Evolutionary conservation across 768 basidiomycete genomes (phyloP).

Genomic region (Russula dissimulans): DNA sequence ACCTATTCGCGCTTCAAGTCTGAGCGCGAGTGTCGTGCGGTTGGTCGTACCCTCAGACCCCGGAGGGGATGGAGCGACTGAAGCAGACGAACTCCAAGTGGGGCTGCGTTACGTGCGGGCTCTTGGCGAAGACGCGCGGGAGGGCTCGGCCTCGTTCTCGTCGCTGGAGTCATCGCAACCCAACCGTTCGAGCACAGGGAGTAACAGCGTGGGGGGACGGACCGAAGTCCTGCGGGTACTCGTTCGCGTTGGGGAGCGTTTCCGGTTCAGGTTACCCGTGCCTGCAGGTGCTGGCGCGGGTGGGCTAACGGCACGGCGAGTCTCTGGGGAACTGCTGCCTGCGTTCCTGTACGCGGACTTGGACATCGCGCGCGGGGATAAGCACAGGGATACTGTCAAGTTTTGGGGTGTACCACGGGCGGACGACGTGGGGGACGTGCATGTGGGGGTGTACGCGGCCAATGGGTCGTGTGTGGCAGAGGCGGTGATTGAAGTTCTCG

Average conservation of each 20-base stretch:
- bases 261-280: conserved; percentile 19
- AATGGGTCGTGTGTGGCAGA: conserved; percentile 15
- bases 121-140: conserved; percentile 46
- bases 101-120: conserved; percentile 65
- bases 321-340: conserved; percentile 13
- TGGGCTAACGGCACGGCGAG: conserved; percentile 8
- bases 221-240: conserved; percentile 17
- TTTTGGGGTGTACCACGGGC: conserved; percentile 20
- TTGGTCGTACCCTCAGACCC: neutral
- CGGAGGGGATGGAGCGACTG: conserved; percentile 23
- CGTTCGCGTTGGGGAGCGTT: conserved; percentile 19
- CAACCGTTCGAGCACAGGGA: conserved; percentile 24
- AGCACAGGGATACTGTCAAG: conserved; percentile 17
- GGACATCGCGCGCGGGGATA: conserved; percentile 10
- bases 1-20: conserved; percentile 41
- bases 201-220: neutral
- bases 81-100: conserved; percentile 57
- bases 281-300: conserved; percentile 1
- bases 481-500: conserved; percentile 19
- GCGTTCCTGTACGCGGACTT: conserved; percentile 18
- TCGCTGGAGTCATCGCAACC: conserved; percentile 53
- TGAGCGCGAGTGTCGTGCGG: conserved; percentile 52
- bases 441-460: conserved; percentile 13
- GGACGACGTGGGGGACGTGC: conserved; percentile 19
- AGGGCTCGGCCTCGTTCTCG: conserved; percentile 43